These are phyloP conservation scores for Pleurostoma richardsiae DNA, from an alignment of 2,329 filamentous ascomycete species.

Conservation along the genomic window DNA sequence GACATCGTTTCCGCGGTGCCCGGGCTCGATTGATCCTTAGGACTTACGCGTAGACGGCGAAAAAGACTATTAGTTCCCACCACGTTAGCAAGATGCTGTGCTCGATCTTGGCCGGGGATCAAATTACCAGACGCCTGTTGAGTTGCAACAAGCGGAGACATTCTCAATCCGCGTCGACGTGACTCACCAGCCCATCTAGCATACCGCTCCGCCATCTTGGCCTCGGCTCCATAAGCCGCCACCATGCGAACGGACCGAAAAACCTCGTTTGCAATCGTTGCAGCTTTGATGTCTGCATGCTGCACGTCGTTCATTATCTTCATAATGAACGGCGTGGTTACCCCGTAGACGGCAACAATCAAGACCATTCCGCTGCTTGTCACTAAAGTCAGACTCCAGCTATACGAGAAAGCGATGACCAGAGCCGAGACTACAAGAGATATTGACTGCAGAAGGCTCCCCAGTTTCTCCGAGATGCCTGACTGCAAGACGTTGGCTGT, in stretches of 20 bases:
- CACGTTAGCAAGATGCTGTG: too few species aligned
- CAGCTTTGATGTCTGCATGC: slow-evolving; percentile 49
- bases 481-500: slow-evolving; percentile 57
- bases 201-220: slow-evolving; percentile 48
- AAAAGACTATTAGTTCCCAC: slow-evolving; percentile 15
- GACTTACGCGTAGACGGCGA: slow-evolving; percentile 20
- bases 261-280: slow-evolving; percentile 54
- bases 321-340: slow-evolving; percentile 50
- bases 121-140: slow-evolving; percentile 21
- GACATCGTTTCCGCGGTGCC: too few species aligned
- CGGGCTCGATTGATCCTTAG: too few species aligned
- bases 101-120: neutral
- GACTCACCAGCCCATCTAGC: slow-evolving; percentile 50
- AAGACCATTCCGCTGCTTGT: slow-evolving; percentile 52
- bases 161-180: slow-evolving; percentile 23
- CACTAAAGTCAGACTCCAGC: slow-evolving; percentile 55
- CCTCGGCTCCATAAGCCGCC: slow-evolving; percentile 56
- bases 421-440: slow-evolving; percentile 47
- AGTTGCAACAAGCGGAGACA: slow-evolving; percentile 19
- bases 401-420: slow-evolving; percentile 50
- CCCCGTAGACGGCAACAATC: slow-evolving; percentile 41
- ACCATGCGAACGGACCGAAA: slow-evolving; percentile 56
- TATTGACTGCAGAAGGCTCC: slow-evolving; percentile 49
- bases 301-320: slow-evolving; percentile 38
- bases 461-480: slow-evolving; percentile 58